Evolutionary conservation across 805 yeast genomes (phyloP).

Genomic region (Ogataea paraovalis): DNA sequence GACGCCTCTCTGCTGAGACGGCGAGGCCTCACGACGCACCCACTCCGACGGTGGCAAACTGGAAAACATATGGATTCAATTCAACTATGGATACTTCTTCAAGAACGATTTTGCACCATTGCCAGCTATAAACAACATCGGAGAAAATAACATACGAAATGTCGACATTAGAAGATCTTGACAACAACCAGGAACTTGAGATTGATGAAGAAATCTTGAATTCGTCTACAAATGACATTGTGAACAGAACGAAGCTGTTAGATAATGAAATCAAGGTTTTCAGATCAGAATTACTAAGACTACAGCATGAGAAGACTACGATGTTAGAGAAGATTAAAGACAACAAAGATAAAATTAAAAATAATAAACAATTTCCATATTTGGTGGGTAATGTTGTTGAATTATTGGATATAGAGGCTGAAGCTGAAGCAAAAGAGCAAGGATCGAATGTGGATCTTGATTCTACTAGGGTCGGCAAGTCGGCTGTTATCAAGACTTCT

Average conservation of each 20-base stretch:
- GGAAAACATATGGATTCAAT: background rate
- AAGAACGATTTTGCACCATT: background rate
- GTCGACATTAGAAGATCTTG: slow-evolving; percentile 85
- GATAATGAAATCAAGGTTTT: slow-evolving; percentile 95
- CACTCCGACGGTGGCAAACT: background rate
- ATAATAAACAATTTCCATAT: slow-evolving; percentile 93
- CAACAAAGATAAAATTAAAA: slow-evolving; percentile 91
- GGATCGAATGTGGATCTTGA: slow-evolving; percentile 95
- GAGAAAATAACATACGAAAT: slow-evolving; percentile 36
- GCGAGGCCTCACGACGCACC: background rate
- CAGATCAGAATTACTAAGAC: slow-evolving; percentile 85
- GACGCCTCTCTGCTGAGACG: no score
- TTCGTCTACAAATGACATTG: slow-evolving; percentile 76
- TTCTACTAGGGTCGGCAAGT: slow-evolving; percentile 86
- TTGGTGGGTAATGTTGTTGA: slow-evolving; percentile 96
- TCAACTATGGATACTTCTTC: background rate
- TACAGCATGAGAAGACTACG: slow-evolving; percentile 86
- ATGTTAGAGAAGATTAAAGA: slow-evolving; percentile 94
- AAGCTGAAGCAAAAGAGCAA: slow-evolving; percentile 77
- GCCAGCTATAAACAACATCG: background rate
- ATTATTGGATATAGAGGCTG: slow-evolving; percentile 80
- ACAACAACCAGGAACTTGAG: slow-evolving; percentile 50
- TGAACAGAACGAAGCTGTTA: slow-evolving; percentile 78
- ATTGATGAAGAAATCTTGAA: slow-evolving; percentile 78
- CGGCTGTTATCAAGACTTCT: slow-evolving; percentile 97